Percentiles rank a stretch among this genome's conserved stretches.
Conservation (phyloP, 208 protist genomes). For the Leishmania tropica region DNA sequence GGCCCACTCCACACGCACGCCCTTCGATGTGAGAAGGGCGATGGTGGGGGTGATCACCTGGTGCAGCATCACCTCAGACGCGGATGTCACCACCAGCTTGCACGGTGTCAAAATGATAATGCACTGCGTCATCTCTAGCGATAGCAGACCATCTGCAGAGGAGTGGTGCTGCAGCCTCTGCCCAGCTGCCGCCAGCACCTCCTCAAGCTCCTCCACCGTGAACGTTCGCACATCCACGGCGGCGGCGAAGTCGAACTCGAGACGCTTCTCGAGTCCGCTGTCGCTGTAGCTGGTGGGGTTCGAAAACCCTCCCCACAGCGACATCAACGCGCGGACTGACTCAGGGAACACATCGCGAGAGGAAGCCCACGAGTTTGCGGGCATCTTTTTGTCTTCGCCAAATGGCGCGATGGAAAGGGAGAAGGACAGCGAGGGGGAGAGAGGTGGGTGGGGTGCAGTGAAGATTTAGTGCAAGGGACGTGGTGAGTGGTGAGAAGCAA, state of each 20-base stretch:
- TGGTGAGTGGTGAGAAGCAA: not conserved
- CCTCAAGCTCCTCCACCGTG: slow-evolving; percentile 41
- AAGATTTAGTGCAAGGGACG: not conserved
- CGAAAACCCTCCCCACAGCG: slow-evolving; percentile 84
- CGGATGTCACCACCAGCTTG: slow-evolving; percentile 56
- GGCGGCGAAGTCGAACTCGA: slow-evolving; percentile 80
- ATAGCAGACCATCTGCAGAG: slow-evolving; percentile 30
- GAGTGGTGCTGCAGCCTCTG: slow-evolving; percentile 40
- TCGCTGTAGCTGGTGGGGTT: slow-evolving; percentile 49
- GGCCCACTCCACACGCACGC: slow-evolving; percentile 71
- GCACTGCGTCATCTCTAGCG: slow-evolving; percentile 54
- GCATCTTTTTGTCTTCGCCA: slow-evolving; percentile 8
- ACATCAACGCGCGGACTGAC: slow-evolving; percentile 85
- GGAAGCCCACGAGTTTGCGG: slow-evolving; percentile 44
- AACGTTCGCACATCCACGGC: slow-evolving; percentile 20
- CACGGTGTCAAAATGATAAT: slow-evolving; percentile 49
- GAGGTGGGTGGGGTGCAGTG: not conserved
- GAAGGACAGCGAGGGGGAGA: not conserved
- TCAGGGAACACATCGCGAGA: slow-evolving; percentile 65
- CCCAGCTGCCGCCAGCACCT: slow-evolving; percentile 40
- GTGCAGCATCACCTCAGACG: slow-evolving; percentile 73
- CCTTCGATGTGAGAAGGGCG: slow-evolving; percentile 33
- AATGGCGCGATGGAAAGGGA: not conserved
- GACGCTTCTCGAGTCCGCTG: slow-evolving; percentile 81
- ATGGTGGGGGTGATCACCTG: slow-evolving; percentile 49